Percentiles rank a stretch among this genome's conserved stretches.
These are phyloP conservation scores for Microcera coccophila DNA, from an alignment of 2,329 filamentous ascomycete genomes.

Conservation along the genomic window DNA sequence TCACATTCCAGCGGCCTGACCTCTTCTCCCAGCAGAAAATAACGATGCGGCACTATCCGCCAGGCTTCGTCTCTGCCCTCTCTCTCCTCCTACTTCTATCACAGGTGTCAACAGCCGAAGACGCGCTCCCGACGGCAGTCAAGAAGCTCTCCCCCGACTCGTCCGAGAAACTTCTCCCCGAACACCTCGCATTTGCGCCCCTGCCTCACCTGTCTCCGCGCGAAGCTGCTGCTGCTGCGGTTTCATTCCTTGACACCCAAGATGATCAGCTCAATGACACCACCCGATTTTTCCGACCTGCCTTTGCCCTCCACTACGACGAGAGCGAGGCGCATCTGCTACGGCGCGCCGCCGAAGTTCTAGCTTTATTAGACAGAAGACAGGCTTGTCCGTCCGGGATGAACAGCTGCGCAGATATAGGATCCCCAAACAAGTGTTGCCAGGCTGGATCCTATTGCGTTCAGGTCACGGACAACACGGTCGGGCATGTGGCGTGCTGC, in stretches of 20 bases:
- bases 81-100: constrained; percentile 45
- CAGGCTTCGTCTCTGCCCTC: constrained; percentile 29
- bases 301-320: constrained; percentile 48
- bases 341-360: constrained; percentile 43
- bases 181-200: constrained; percentile 55
- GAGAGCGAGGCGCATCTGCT: constrained; percentile 29
- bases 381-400: constrained; percentile 67
- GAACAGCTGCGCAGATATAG: constrained; percentile 59
- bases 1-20: neutral
- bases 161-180: constrained; percentile 68
- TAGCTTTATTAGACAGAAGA: constrained; percentile 51
- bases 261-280: constrained; percentile 20
- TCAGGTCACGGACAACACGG: constrained; percentile 55
- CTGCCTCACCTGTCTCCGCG: constrained; percentile 24
- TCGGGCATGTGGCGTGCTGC: constrained; percentile 73
- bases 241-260: constrained; percentile 27
- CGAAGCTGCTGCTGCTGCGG: constrained; percentile 30
- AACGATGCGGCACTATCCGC: neutral
- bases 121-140: constrained; percentile 54
- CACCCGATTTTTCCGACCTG: constrained; percentile 40
- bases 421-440: constrained; percentile 70
- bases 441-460: constrained; percentile 63
- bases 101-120: constrained; percentile 34
- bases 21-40: neutral
- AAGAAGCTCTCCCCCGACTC: constrained; percentile 69